These are phyloP conservation scores for Musa beccarii DNA, from an alignment of 176 grass and related monocot species.

Conservation along the genomic window DNA sequence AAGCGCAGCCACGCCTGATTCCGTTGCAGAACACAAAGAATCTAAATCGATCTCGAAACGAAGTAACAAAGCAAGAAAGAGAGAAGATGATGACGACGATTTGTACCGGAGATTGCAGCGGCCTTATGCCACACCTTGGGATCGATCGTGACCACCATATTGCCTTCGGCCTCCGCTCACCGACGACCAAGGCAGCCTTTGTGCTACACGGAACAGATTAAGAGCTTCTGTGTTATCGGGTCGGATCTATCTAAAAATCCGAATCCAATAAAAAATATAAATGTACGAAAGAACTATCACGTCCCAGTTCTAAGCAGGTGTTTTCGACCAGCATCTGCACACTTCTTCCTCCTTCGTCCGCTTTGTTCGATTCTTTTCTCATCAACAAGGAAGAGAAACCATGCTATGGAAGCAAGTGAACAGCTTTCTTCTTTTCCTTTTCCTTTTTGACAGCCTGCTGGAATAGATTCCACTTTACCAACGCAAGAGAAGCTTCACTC, in stretches of 20 bases:
- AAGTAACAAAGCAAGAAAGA: slow-evolving; percentile 5
- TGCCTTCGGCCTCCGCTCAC: neutral
- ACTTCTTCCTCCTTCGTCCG: too few relatives aligned
- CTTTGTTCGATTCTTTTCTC: too few relatives aligned
- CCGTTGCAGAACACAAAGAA: neutral
- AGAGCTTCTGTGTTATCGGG: too few relatives aligned
- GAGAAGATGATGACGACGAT: neutral
- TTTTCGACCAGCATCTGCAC: too few relatives aligned
- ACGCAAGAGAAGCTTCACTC: neutral
- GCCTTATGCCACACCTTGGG: slow-evolving; percentile 86
- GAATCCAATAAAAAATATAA: too few relatives aligned
- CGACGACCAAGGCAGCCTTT: too few relatives aligned
- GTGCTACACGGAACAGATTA: too few relatives aligned
- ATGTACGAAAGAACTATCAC: too few relatives aligned
- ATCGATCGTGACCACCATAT: slow-evolving; percentile 10
- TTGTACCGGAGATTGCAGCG: slow-evolving; percentile 72
- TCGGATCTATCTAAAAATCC: too few relatives aligned
- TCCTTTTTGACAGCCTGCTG: neutral
- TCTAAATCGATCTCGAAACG: too few relatives aligned
- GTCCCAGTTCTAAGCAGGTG: too few relatives aligned
- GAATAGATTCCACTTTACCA: neutral
- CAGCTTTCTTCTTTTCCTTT: neutral
- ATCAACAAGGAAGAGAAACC: too few relatives aligned
- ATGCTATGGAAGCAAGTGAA: neutral
- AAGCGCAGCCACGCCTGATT: slow-evolving; percentile 66